phyloP scores from a whole-genome alignment of 2,329 filamentous ascomycete genomes.

The Aspergillus eucalypticola region DNA sequence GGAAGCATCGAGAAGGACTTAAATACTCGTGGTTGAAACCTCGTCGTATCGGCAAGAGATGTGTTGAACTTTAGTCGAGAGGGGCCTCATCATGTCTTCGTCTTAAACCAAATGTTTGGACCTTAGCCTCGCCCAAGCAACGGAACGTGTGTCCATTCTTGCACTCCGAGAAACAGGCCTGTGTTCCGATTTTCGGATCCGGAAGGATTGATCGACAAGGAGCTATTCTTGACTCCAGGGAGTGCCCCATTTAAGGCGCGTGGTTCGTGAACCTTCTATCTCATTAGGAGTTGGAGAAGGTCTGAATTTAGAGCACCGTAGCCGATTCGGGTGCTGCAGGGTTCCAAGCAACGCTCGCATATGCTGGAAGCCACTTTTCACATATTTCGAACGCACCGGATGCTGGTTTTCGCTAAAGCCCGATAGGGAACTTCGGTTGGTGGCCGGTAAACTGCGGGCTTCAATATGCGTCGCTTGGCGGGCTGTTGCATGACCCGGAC shows the following conservation, averaged over 20 bases:
- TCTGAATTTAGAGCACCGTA: background rate
- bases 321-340: background rate
- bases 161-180: background rate
- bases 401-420: background rate
- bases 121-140: background rate
- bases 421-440: background rate
- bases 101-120: background rate
- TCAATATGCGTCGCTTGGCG: background rate
- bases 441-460: background rate
- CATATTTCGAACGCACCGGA: background rate
- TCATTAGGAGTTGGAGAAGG: background rate
- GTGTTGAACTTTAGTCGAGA: background rate
- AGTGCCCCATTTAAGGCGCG: background rate
- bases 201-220: slow-evolving; percentile 9
- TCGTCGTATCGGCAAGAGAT: background rate
- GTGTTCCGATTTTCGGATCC: slow-evolving; percentile 5
- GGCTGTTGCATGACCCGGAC: slow-evolving; percentile 1
- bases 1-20: background rate
- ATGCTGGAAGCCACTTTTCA: background rate
- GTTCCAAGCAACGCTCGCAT: background rate
- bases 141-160: background rate
- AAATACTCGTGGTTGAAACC: background rate
- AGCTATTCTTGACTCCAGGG: background rate
- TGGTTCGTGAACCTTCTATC: background rate
- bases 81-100: background rate